Percentiles rank a stretch among this genome's conserved stretches.
phyloP scores from a whole-genome alignment of 148 eudicot genomes.

The Pharnaceum exiguum region DNA sequence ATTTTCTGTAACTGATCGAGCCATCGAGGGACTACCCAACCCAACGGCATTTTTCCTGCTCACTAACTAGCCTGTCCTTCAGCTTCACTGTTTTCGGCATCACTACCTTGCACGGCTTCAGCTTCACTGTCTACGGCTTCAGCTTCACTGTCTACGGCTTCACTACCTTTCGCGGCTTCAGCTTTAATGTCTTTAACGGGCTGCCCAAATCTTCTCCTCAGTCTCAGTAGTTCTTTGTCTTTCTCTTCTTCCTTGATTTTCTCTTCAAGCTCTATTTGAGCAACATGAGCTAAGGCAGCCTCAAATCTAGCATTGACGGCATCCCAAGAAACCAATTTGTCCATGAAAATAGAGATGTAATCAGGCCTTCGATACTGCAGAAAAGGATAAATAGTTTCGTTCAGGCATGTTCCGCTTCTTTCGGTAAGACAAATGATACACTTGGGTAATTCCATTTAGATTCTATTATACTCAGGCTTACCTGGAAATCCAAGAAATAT shows the following conservation, averaged over 20 bases:
- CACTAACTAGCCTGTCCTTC: too few relatives aligned
- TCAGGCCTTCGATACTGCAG: slow-evolving; percentile 85
- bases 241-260: slow-evolving; percentile 10
- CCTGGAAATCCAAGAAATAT: slow-evolving; percentile 93
- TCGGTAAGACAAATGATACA: background rate
- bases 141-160: slow-evolving; percentile 30
- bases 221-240: background rate
- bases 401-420: background rate
- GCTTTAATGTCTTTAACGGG: slow-evolving; percentile 28
- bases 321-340: slow-evolving; percentile 92
- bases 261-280: slow-evolving; percentile 41
- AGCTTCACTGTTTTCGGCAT: too few relatives aligned
- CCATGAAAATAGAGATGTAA: slow-evolving; percentile 76
- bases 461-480: slow-evolving; percentile 14
- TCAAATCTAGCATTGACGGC: slow-evolving; percentile 75
- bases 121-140: slow-evolving; percentile 28
- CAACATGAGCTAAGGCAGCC: slow-evolving; percentile 55
- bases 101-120: too few relatives aligned
- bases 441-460: background rate
- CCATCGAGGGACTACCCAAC: too few relatives aligned
- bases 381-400: background rate
- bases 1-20: too few relatives aligned
- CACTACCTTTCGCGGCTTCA: too few relatives aligned
- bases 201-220: slow-evolving; percentile 10
- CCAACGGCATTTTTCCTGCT: too few relatives aligned